Conservation (phyloP, 352 stramenopile species). For the Globisporangium splendens region DNA sequence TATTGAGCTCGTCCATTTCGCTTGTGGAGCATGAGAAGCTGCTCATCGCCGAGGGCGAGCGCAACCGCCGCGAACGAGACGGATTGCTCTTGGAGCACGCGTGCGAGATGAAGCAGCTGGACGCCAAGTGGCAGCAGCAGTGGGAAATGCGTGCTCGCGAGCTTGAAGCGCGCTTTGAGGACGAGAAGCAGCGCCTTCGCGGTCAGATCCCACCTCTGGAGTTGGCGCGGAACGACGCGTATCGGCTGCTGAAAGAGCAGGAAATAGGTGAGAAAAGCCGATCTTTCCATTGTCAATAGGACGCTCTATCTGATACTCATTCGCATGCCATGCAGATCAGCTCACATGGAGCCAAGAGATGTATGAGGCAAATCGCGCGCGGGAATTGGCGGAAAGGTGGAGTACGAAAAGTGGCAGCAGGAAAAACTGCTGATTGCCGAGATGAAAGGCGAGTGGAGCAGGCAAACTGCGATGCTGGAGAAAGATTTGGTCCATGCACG, state of each 20-base stretch:
- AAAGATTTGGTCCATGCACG: conserved; percentile 21
- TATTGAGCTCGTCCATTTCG: conserved; percentile 44
- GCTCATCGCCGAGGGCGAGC: conserved; percentile 18
- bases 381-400: conserved; percentile 17
- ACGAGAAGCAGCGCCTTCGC: conserved; percentile 23
- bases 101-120: conserved; percentile 22
- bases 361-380: conserved; percentile 10
- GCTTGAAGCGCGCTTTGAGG: conserved; percentile 15
- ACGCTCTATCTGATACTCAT: neutral
- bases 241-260: conserved; percentile 24
- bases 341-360: conserved; percentile 11
- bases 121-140: conserved; percentile 23
- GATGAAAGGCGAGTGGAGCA: conserved; percentile 24
- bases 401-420: conserved; percentile 21
- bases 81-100: conserved; percentile 19
- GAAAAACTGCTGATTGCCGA: conserved; percentile 22
- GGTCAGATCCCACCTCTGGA: conserved; percentile 35
- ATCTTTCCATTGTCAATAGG: neutral
- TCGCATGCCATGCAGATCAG: conserved; percentile 1
- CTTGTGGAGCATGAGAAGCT: conserved; percentile 49
- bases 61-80: conserved; percentile 23
- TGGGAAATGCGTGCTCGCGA: conserved; percentile 21
- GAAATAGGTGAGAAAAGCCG: conserved; percentile 14
- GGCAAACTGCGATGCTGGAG: conserved; percentile 21
- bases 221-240: conserved; percentile 29